Evolutionary conservation across 148 eudicot species (phyloP), one percentile per base, ranked within the genome.

Genomic region (Chenopodium formosanum): DNA sequence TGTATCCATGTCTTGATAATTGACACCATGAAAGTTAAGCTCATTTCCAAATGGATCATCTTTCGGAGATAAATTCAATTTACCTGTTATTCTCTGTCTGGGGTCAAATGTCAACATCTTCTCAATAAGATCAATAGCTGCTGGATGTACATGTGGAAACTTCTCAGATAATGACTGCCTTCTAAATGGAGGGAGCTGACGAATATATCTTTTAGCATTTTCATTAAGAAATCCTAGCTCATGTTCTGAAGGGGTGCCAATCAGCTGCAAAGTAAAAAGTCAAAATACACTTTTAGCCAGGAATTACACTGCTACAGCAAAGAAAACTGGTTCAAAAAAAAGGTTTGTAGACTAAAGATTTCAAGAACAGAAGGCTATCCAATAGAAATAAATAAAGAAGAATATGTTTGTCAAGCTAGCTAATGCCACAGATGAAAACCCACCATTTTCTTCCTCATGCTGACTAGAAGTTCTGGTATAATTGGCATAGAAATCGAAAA

Each of bases 101-200:
- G 98, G 98, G 82, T 95, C 98, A 85, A 95, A 95, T 73, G 97
- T 92, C 79, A 95, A 88, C 98, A 95, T 95, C 88, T 89, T 95
- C 76, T 95, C 98, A 84, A 93, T 83, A 67, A 95, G 97, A 91
- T 95, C 98, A 79, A 95, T 91, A 74, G 98, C 98, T 76, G 88
- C 82, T 82, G 97, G 89, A 80, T 92, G 87, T 68, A 95, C 96
- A 72, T 85, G 90, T n/a, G 96, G 93, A 79, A 95, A 95, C 89
- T 90, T 95, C 58, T 92, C 97, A 72, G 85, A 81, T 72, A 95
- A 88, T 79, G 98, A 93, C 83, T 95, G 98, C 74, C 89, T 91
- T 56, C 79, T 89, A 82, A 87, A 92, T 70, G 84, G 91, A 75
- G 91, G 94, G 40, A 91, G 94, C 83, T 95, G 98, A 74, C 91